phyloP scores from a whole-genome alignment of 306 rosid genomes.

The Macrotyloma uniflorum region DNA sequence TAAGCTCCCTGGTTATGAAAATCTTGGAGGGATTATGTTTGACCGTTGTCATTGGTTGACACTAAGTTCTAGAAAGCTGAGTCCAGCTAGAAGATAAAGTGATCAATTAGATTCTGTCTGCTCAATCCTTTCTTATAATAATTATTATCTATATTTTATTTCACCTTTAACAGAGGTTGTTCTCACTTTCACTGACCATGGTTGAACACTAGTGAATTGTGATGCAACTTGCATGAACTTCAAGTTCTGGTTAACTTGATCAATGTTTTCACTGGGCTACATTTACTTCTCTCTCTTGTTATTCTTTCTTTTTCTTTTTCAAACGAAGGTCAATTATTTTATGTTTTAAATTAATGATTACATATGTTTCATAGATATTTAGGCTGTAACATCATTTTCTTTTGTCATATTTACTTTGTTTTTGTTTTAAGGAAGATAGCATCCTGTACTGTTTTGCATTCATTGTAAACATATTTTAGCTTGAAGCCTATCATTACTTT shows the following conservation, averaged over 20 bases:
- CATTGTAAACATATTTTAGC: neutral
- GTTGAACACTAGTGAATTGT: slow-evolving; percentile 27
- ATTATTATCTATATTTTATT: slow-evolving; percentile 34
- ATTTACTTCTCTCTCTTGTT: slow-evolving; percentile 6
- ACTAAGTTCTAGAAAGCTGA: slow-evolving; percentile 59
- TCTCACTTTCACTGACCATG: slow-evolving; percentile 39
- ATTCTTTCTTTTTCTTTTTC: neutral
- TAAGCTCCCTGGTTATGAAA: slow-evolving; percentile 54
- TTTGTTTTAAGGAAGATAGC: slow-evolving; percentile 16
- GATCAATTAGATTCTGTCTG: slow-evolving; percentile 55
- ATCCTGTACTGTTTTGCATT: neutral
- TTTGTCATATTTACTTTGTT: slow-evolving; percentile 25
- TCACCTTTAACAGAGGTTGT: slow-evolving; percentile 40
- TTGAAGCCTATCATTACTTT: neutral
- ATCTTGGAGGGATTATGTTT: slow-evolving; percentile 57
- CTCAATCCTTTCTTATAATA: slow-evolving; percentile 40
- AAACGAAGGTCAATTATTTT: neutral
- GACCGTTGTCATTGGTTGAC: slow-evolving; percentile 58
- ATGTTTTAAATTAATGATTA: neutral
- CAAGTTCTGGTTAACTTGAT: slow-evolving; percentile 12
- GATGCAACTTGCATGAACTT: slow-evolving; percentile 39
- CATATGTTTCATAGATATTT: slow-evolving; percentile 16
- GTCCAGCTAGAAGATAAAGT: slow-evolving; percentile 67
- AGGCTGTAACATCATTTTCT: slow-evolving; percentile 22
- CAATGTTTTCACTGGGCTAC: slow-evolving; percentile 10